phyloP scores from a whole-genome alignment of 1,284 basidiomycete species.

The Cryptococcus sp. region DNA sequence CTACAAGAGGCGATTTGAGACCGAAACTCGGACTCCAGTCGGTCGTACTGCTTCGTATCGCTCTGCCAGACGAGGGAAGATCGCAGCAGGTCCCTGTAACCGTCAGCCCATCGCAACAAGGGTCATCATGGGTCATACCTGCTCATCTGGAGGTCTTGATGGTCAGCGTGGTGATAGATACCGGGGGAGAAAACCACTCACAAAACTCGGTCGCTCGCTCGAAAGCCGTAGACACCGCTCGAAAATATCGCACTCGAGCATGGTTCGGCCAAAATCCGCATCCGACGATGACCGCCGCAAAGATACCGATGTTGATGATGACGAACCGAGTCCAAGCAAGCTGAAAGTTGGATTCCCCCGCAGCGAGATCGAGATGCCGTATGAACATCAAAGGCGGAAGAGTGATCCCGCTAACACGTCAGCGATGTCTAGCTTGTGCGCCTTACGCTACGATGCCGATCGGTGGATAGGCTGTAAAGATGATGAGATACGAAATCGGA shows the following conservation, averaged over 20 bases:
- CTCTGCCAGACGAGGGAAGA: slow-evolving; percentile 38
- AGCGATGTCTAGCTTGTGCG: too few species aligned
- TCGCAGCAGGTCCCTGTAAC: slow-evolving; percentile 31
- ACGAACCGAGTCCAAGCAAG: slow-evolving; percentile 41
- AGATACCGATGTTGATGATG: slow-evolving; percentile 43
- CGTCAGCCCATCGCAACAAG: not conserved
- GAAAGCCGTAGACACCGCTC: slow-evolving; percentile 36
- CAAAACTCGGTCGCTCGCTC: slow-evolving; percentile 41
- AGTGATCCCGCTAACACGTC: slow-evolving; percentile 38
- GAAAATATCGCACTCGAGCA: slow-evolving; percentile 44
- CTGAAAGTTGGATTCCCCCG: slow-evolving; percentile 24
- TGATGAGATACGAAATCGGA: slow-evolving; percentile 45
- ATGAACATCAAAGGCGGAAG: slow-evolving; percentile 48
- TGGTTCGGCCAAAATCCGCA: slow-evolving; percentile 44
- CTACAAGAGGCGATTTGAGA: slow-evolving; percentile 31
- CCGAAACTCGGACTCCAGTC: slow-evolving; percentile 25
- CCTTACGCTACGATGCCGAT: slow-evolving; percentile 47
- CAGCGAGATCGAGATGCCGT: slow-evolving; percentile 32
- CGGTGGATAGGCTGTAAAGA: slow-evolving; percentile 26
- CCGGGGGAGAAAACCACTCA: slow-evolving; percentile 21
- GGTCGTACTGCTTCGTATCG: slow-evolving; percentile 32
- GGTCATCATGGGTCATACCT: slow-evolving; percentile 11
- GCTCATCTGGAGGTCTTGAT: slow-evolving; percentile 39
- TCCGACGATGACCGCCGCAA: slow-evolving; percentile 43
- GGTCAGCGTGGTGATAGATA: not conserved